Base-by-base conservation (phyloP, 129 eudicot genomes). In the Dittrichia graveolens region DNA sequence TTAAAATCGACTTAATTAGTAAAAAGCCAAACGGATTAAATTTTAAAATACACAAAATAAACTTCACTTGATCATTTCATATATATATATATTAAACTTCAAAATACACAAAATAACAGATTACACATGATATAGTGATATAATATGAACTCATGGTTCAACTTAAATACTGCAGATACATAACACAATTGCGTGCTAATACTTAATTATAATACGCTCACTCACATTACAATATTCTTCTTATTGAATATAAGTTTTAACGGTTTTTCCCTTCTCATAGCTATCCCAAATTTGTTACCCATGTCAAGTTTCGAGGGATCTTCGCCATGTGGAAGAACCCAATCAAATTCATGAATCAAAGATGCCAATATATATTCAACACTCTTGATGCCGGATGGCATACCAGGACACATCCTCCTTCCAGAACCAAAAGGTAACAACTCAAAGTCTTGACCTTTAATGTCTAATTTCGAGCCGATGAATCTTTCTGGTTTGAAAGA, bases 371-470 rank as follows among this genome's bases (percentile, higher is more conserved):
- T 52, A 5, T 61, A 41, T 19, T 67, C 59, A 15, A 78, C 42
- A 53, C 49, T 58, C 82, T 42, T 5, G 1, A 42, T 42, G 44
- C 78, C 82, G 12, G 72, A 35, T 2, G 82, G 73, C 67, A 54
- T 40, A 39, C 82, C 82, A 6, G 82, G 73, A 7, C 82, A 78
- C 5, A 78, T 71, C 62, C 77, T 78, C 48, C 82, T 78, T 12
- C 82, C 82, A 0, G 82, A 47, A 10, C 82, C 72, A 61, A 78
- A 78, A 0, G 82, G 82, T 14, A 78, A 48, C 4, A 46, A 64
- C 49, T 78, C 77, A 6, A 61, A 78, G 19, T 71, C n/a, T 5
- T 63, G 64, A 18, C 83, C 83, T 13, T 35, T 78, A 4, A 31
- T 19, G 11, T 65, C 77, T 6, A 60, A 44, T 3, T 59, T 43